Evolutionary conservation across 345 rosid genomes (phyloP).

Genomic region (Brassica cretica): DNA sequence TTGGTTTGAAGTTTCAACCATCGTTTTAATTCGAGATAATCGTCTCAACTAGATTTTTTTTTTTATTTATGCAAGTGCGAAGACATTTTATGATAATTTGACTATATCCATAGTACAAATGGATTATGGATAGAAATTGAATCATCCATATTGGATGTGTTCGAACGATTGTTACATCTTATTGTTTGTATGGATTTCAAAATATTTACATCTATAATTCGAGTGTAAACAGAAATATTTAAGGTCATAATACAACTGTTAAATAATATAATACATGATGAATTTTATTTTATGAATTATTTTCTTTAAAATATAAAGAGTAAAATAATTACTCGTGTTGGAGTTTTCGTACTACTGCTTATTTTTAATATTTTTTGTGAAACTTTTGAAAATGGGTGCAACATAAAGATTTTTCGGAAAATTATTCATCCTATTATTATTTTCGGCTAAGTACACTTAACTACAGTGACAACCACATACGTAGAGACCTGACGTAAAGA

Average conservation of each 20-base stretch:
- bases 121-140: neutral
- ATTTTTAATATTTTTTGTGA: too few species aligned
- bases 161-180: neutral
- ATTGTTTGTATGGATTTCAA: neutral
- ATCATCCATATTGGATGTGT: neutral
- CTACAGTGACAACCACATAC: too few species aligned
- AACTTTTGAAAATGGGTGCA: too few species aligned
- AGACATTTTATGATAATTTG: neutral
- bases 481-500: too few species aligned
- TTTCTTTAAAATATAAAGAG: neutral
- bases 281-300: neutral
- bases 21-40: neutral
- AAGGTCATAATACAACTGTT: neutral
- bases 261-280: neutral
- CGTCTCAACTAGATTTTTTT: neutral
- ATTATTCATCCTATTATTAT: too few species aligned
- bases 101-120: neutral
- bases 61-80: neutral
- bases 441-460: too few species aligned
- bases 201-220: neutral
- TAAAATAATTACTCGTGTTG: neutral
- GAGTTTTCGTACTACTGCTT: too few species aligned
- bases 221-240: neutral
- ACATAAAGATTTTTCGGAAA: too few species aligned
- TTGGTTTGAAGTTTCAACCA: constrained; percentile 5